Conservation (phyloP, 2,329 filamentous ascomycete species). For the Orbilia blumenaviensis region DNA sequence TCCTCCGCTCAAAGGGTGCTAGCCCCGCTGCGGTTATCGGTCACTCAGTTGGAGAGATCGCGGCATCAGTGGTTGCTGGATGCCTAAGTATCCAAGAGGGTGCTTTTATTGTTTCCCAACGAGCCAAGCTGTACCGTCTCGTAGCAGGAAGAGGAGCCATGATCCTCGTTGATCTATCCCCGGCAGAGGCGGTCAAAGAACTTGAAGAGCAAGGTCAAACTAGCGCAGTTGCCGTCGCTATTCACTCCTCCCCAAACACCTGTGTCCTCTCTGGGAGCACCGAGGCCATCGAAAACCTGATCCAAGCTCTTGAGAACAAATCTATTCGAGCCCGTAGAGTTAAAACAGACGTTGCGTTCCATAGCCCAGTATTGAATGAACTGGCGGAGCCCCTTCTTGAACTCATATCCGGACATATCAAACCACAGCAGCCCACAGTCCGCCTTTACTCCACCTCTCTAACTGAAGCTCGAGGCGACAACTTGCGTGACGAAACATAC, state of each 20-base stretch:
- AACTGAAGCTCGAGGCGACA: slow-evolving; percentile 56
- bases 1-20: slow-evolving; percentile 59
- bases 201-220: slow-evolving; percentile 53
- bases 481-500: slow-evolving; percentile 59
- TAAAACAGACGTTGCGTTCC: slow-evolving; percentile 63
- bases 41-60: slow-evolving; percentile 63
- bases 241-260: slow-evolving; percentile 60
- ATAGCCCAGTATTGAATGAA: slow-evolving; percentile 60
- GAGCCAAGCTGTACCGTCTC: slow-evolving; percentile 57
- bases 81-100: slow-evolving; percentile 60
- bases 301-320: slow-evolving; percentile 53
- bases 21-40: slow-evolving; percentile 61
- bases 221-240: slow-evolving; percentile 59
- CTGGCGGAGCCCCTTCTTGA: slow-evolving; percentile 59
- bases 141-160: slow-evolving; percentile 56
- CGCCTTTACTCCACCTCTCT: slow-evolving; percentile 61
- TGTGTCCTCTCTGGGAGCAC: slow-evolving; percentile 60
- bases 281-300: slow-evolving; percentile 57
- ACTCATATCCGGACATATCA: slow-evolving; percentile 56
- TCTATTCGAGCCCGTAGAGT: slow-evolving; percentile 60
- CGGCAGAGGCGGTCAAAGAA: slow-evolving; percentile 55
- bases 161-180: slow-evolving; percentile 60
- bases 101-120: slow-evolving; percentile 59
- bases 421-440: slow-evolving; percentile 56
- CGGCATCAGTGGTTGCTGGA: slow-evolving; percentile 61